Evolutionary conservation across 176 grass and related monocot genomes (phyloP).

Genomic region (Musa schizocarpa): DNA sequence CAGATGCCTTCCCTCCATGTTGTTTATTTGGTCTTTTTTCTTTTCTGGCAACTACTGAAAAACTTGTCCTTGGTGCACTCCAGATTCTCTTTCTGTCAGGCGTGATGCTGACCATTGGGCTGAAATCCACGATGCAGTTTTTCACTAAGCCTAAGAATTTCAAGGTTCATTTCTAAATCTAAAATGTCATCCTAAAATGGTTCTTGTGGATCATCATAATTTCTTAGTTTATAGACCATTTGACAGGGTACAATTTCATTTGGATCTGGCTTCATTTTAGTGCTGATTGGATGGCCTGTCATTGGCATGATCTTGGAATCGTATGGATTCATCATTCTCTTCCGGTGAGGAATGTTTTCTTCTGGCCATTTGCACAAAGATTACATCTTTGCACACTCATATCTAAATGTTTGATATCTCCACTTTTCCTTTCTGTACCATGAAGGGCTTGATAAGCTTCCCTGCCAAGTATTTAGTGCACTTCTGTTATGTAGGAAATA

Average conservation of each 20-base stretch:
- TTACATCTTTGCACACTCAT: too few species aligned
- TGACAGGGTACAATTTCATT: slow-evolving; percentile 68
- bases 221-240: background rate
- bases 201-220: too few species aligned
- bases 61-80: too few species aligned
- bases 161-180: slow-evolving; percentile 26
- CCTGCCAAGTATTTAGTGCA: too few species aligned
- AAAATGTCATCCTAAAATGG: too few species aligned
- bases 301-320: slow-evolving; percentile 64
- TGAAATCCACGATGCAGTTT: slow-evolving; percentile 70
- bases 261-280: slow-evolving; percentile 52
- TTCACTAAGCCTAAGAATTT: slow-evolving; percentile 85
- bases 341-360: slow-evolving; percentile 34
- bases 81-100: slow-evolving; percentile 80
- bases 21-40: too few species aligned
- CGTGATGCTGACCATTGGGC: slow-evolving; percentile 68
- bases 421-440: too few species aligned
- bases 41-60: background rate
- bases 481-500: too few species aligned
- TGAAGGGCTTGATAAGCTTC: too few species aligned
- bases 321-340: slow-evolving; percentile 63
- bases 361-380: too few species aligned
- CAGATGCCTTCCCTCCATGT: too few species aligned
- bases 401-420: too few species aligned
- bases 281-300: slow-evolving; percentile 57